A percentile compares a stretch with the other conserved stretches of the same genome.
Evolutionary conservation across 345 rosid species (phyloP).

Genomic region (Abelmoschus esculentus): DNA sequence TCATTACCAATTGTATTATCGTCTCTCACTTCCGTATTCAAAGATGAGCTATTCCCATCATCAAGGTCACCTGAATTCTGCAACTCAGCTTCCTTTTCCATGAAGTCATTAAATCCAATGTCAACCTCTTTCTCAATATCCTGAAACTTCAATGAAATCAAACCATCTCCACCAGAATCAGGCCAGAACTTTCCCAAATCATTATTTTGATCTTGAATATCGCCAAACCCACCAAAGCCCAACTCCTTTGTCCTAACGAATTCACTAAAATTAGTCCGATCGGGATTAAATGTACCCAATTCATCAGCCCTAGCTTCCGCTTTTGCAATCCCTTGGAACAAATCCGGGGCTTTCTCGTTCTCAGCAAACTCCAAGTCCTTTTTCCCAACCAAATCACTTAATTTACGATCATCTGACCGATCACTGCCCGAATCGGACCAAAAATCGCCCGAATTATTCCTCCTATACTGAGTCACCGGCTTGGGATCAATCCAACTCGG

Average conservation of each 20-base stretch:
- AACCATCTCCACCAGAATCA: conserved; percentile 34
- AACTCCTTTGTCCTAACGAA: conserved; percentile 21
- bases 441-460: conserved; percentile 42
- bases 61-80: conserved; percentile 16
- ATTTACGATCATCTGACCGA: conserved; percentile 48
- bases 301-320: conserved; percentile 3
- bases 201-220: conserved; percentile 20
- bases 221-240: conserved; percentile 22
- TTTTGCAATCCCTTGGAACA: conserved; percentile 22
- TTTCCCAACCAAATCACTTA: conserved; percentile 25
- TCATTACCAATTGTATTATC: conserved; percentile 10
- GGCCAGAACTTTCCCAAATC: conserved; percentile 31
- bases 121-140: conserved; percentile 22
- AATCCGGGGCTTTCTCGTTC: conserved; percentile 11
- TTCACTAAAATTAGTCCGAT: conserved; percentile 12
- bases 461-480: conserved; percentile 35
- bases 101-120: conserved; percentile 14
- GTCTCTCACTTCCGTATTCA: conserved; percentile 12
- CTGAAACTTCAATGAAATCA: conserved; percentile 24
- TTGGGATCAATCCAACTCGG: conserved; percentile 92
- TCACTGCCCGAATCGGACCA: conserved; percentile 92
- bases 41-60: conserved; percentile 14
- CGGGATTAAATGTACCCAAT: conserved; percentile 9
- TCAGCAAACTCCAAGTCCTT: conserved; percentile 2
- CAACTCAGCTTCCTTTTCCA: conserved; percentile 17